A percentile compares a stretch with the other conserved stretches of the same genome.
Conservation (phyloP, 2,329 filamentous ascomycete species). For the Cadophora sp. region DNA sequence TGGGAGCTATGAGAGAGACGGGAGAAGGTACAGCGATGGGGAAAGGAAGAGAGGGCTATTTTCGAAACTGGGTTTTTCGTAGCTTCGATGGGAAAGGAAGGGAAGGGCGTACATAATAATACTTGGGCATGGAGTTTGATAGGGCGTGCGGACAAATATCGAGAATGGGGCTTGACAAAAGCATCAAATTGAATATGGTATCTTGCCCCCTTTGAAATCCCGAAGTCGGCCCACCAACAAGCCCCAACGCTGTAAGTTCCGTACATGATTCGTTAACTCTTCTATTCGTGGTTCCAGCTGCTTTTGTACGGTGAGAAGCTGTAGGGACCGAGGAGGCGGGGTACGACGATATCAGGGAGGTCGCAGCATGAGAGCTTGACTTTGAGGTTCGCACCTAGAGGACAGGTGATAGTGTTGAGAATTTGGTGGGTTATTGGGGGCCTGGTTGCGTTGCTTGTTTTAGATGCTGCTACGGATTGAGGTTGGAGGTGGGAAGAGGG, state of each 20-base stretch:
- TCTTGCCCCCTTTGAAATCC: background rate
- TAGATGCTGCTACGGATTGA: background rate
- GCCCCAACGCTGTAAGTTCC: background rate
- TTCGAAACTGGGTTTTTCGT: slow-evolving; percentile 30
- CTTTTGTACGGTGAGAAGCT: slow-evolving; percentile 85
- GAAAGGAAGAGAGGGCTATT: slow-evolving; percentile 35
- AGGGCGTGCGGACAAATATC: background rate
- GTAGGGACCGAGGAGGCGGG: slow-evolving; percentile 77
- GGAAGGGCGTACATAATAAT: background rate
- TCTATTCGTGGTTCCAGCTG: slow-evolving; percentile 54
- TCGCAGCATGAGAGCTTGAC: slow-evolving; percentile 55
- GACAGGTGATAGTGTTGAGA: slow-evolving; percentile 80
- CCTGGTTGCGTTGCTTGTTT: slow-evolving; percentile 28
- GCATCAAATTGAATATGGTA: slow-evolving; percentile 14
- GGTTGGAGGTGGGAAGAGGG: background rate
- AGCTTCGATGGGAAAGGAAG: background rate
- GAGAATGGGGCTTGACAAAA: background rate
- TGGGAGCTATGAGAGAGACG: slow-evolving; percentile 8
- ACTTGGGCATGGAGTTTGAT: slow-evolving; percentile 8
- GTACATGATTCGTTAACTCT: background rate
- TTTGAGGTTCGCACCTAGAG: slow-evolving; percentile 69
- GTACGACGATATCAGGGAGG: slow-evolving; percentile 58
- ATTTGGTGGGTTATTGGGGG: slow-evolving; percentile 85
- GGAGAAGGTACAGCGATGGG: slow-evolving; percentile 18
- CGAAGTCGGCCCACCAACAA: background rate